A percentile compares a stretch with the other conserved stretches of the same genome.
phyloP scores from a whole-genome alignment of 148 eudicot genomes.

The Fagopyrum tataricum region DNA sequence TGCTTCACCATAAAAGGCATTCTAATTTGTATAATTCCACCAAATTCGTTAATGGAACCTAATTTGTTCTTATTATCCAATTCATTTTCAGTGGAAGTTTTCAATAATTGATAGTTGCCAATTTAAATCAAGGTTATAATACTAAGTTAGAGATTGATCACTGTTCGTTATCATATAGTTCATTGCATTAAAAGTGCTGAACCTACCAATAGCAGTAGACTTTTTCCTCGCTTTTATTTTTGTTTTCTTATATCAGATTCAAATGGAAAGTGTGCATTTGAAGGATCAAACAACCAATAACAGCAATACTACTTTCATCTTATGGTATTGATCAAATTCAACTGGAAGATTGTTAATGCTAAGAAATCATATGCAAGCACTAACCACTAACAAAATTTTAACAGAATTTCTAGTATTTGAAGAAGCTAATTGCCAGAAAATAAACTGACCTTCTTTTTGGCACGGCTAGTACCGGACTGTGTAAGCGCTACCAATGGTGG shows the following conservation, averaged over 20 bases:
- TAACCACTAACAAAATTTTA: neutral
- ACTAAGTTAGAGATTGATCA: neutral
- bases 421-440: neutral
- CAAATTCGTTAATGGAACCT: neutral
- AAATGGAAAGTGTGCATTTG: too few relatives aligned
- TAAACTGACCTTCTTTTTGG: slow-evolving; percentile 65
- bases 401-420: neutral
- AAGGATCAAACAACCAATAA: too few relatives aligned
- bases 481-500: slow-evolving; percentile 76
- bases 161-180: neutral
- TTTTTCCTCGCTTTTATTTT: too few relatives aligned
- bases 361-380: too few relatives aligned
- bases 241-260: too few relatives aligned
- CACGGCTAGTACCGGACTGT: slow-evolving; percentile 70
- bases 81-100: neutral
- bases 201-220: too few relatives aligned
- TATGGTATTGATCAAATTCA: neutral
- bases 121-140: neutral
- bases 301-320: too few relatives aligned
- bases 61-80: neutral
- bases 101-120: neutral
- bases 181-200: too few relatives aligned
- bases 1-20: neutral
- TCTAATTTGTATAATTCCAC: neutral
- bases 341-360: neutral